phyloP scores from a whole-genome alignment of 1,284 basidiomycete genomes.

The Ceratobasidium sp. region DNA sequence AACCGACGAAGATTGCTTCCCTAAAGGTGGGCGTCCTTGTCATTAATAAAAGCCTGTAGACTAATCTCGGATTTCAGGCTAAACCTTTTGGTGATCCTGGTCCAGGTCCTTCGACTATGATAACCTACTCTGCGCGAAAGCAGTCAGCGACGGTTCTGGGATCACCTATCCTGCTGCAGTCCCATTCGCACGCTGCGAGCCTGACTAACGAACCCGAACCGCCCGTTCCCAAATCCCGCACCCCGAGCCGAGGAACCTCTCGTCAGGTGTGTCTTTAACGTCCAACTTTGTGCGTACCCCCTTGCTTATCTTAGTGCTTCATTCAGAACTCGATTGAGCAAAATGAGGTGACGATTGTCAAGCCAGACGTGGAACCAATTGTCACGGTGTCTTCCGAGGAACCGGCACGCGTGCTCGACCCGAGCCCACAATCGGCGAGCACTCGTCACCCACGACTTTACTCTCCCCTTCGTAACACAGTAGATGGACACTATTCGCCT shows the following conservation, averaged over 20 bases:
- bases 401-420: neutral
- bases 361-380: neutral
- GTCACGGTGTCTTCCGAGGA: slow-evolving; percentile 1
- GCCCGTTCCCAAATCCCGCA: neutral
- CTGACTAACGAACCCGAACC: neutral
- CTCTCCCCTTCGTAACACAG: neutral
- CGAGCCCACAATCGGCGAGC: neutral
- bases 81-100: slow-evolving; percentile 26
- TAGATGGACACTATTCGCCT: neutral
- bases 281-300: neutral
- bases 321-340: neutral
- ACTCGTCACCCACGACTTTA: neutral
- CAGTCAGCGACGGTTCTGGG: neutral
- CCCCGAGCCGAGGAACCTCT: neutral
- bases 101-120: slow-evolving; percentile 34
- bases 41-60: neutral
- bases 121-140: slow-evolving; percentile 26
- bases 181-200: slow-evolving; percentile 6
- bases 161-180: slow-evolving; percentile 13
- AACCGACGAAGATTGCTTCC: neutral
- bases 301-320: neutral
- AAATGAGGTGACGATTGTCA: neutral
- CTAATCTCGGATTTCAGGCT: neutral
- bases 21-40: neutral
- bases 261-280: neutral